These are phyloP conservation scores for Amphibolis antarctica DNA, from an alignment of 106 monocot species.

Conservation along the genomic window DNA sequence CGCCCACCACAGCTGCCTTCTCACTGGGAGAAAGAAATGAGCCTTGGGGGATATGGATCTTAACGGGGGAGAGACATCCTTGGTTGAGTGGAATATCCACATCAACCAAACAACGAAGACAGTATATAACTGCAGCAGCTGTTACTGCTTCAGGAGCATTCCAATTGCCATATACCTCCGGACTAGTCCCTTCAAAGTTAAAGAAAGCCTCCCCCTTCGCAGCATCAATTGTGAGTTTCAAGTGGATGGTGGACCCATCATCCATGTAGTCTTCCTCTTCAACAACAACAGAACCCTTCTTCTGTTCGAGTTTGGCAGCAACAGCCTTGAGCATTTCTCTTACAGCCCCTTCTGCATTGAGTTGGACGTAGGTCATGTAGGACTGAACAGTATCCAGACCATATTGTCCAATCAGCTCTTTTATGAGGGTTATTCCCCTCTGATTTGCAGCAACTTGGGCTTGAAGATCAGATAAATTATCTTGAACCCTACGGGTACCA, in stretches of 20 bases:
- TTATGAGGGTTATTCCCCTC: constrained; percentile 80
- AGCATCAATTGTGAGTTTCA: constrained; percentile 62
- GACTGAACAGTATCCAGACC: constrained; percentile 57
- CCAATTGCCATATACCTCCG: constrained; percentile 96
- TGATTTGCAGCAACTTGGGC: constrained; percentile 96
- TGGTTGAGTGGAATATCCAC: constrained; percentile 92
- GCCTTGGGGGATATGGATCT: constrained; percentile 60
- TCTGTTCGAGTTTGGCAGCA: constrained; percentile 34
- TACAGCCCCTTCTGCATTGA: constrained; percentile 87
- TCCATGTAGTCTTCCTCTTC: constrained; percentile 96
- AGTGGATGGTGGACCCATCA: constrained; percentile 69
- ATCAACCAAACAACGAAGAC: constrained; percentile 64
- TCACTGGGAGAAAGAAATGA: constrained; percentile 88
- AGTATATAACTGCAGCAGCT: constrained; percentile 84
- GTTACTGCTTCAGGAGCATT: constrained; percentile 91
- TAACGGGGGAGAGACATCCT: constrained; percentile 84
- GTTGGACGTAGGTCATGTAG: constrained; percentile 79
- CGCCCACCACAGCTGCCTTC: constrained; percentile 91
- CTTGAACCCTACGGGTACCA: constrained; percentile 76
- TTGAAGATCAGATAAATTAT: constrained; percentile 82
- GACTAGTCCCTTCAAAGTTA: constrained; percentile 67
- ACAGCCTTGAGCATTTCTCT: constrained; percentile 80
- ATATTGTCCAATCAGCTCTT: constrained; percentile 82
- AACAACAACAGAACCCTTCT: constrained; percentile 28
- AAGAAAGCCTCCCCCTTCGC: constrained; percentile 67